These are phyloP conservation scores for Macrolepiota dolichaula DNA, from an alignment of 768 basidiomycete genomes.

Conservation along the genomic window DNA sequence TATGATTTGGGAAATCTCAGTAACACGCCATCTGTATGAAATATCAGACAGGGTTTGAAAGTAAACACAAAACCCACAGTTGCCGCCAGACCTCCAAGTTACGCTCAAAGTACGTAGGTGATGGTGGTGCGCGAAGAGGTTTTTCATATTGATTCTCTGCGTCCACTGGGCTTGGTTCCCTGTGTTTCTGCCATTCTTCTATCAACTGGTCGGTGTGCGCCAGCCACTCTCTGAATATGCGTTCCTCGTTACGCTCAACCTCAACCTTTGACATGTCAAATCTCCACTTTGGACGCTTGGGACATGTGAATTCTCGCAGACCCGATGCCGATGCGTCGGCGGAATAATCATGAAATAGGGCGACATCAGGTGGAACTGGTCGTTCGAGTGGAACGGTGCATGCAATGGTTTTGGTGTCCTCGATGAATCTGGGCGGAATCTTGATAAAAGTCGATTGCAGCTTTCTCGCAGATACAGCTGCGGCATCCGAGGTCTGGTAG, in stretches of 20 bases:
- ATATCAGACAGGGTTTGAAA: conserved; percentile 8
- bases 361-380: conserved; percentile 45
- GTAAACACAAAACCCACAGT: conserved; percentile 48
- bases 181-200: conserved; percentile 42
- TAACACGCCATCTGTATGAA: conserved; percentile 78
- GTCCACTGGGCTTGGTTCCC: conserved; percentile 14
- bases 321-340: conserved; percentile 14
- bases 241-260: conserved; percentile 89
- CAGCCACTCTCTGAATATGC: conserved; percentile 78
- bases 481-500: conserved; percentile 21
- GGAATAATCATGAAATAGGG: conserved; percentile 31
- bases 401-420: conserved; percentile 55
- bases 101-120: conserved; percentile 81
- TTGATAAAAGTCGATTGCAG: conserved; percentile 72
- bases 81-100: conserved; percentile 96
- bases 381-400: conserved; percentile 48
- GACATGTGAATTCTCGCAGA: conserved; percentile 37
- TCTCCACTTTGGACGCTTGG: conserved; percentile 81
- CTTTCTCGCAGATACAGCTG: conserved; percentile 40
- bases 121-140: conserved; percentile 42
- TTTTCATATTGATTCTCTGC: conserved; percentile 7
- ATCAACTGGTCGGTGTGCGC: conserved; percentile 57
- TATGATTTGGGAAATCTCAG: conserved; percentile 86
- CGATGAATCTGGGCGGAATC: conserved; percentile 56
- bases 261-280: conserved; percentile 86